These are phyloP conservation scores for Pythium dissimile DNA, from an alignment of 352 stramenopile species.

Conservation along the genomic window DNA sequence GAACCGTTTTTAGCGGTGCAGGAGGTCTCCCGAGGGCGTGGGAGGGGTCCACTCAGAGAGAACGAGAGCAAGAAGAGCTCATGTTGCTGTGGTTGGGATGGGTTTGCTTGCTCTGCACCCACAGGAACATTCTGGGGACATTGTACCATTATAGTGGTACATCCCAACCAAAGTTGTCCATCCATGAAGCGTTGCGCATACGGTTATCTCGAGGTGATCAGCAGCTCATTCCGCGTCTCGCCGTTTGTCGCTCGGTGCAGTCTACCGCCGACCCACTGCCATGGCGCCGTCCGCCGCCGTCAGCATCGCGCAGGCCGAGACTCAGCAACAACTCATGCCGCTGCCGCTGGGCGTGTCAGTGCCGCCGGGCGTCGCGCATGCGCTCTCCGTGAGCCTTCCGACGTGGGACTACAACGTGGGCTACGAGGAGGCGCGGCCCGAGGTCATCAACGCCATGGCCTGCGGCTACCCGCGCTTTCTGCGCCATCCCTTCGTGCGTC, in stretches of 20 bases:
- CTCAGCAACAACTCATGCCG: conserved; percentile 18
- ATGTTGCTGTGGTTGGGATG: no score
- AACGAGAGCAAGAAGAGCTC: no score
- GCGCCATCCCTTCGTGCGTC: conserved; percentile 80
- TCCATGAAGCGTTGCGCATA: conserved; percentile 9
- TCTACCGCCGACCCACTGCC: no score
- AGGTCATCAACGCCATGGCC: conserved; percentile 65
- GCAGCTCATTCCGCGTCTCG: neutral
- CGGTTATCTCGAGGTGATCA: neutral
- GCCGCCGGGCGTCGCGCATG: conserved; percentile 62
- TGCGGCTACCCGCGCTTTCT: conserved; percentile 94
- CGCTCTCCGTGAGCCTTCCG: conserved; percentile 82
- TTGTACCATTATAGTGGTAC: neutral
- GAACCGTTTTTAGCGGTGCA: no score
- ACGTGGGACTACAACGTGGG: conserved; percentile 83
- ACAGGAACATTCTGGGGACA: conserved; percentile 1
- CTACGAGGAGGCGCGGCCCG: conserved; percentile 85
- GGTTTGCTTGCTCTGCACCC: no score
- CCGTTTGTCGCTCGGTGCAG: no score
- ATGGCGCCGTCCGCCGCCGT: conserved; percentile 11
- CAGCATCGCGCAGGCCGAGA: conserved; percentile 11
- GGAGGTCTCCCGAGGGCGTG: no score
- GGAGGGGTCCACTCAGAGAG: no score
- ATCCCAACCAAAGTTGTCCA: neutral
- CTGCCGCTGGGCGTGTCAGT: conserved; percentile 69